Percentiles rank a stretch among this genome's conserved stretches.
phyloP scores from a whole-genome alignment of 345 rosid genomes.

The Conringia planisiliqua region DNA sequence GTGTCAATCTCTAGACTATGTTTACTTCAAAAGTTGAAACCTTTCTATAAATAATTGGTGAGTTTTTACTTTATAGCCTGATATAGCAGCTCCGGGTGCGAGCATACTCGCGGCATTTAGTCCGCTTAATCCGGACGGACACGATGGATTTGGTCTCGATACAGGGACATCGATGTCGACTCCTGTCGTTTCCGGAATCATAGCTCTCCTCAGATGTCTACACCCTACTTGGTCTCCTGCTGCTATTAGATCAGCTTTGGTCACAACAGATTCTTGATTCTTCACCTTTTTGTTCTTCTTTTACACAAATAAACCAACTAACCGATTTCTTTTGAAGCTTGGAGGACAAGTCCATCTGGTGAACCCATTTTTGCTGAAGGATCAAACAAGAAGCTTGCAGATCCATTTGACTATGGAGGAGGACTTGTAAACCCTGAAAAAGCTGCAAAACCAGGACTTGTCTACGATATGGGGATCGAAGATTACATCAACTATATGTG shows the following conservation, averaged over 20 bases:
- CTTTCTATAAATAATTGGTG: background rate
- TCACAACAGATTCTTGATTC: slow-evolving; percentile 41
- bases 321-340: slow-evolving; percentile 17
- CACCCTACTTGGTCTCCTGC: slow-evolving; percentile 49
- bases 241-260: slow-evolving; percentile 44
- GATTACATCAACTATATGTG: slow-evolving; percentile 55
- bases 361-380: slow-evolving; percentile 51
- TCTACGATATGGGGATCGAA: slow-evolving; percentile 45
- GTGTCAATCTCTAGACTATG: background rate
- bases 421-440: slow-evolving; percentile 52
- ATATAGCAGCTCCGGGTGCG: slow-evolving; percentile 44
- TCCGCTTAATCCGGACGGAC: background rate
- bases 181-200: slow-evolving; percentile 41
- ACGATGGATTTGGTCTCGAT: background rate
- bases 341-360: slow-evolving; percentile 36
- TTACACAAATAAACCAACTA: too few species aligned
- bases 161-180: slow-evolving; percentile 48
- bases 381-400: slow-evolving; percentile 42
- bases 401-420: slow-evolving; percentile 67
- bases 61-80: slow-evolving; percentile 30
- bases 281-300: background rate
- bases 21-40: background rate
- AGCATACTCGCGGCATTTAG: slow-evolving; percentile 30
- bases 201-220: slow-evolving; percentile 35
- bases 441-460: slow-evolving; percentile 57